Base-by-base conservation (phyloP, 1,139 yeast species). In the Yamadazyma triangularis region DNA sequence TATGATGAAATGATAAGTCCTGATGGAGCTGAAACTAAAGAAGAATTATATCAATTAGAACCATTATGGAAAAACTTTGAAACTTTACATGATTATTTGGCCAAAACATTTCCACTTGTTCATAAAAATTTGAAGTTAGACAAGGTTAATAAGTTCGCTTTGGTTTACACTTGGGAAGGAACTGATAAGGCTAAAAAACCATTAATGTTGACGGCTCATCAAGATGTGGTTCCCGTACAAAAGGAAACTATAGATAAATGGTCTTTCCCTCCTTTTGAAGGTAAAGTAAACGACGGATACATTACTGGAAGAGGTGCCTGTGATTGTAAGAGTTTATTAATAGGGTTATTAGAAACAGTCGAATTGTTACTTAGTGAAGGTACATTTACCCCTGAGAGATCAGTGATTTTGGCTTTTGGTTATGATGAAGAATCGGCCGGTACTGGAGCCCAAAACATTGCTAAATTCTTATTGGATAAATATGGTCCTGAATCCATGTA, bases 161-260 rank as follows among this genome's bases (percentile, higher is more conserved):
- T 64, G 30, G 54, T 63, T 3, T 60, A 51, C 33, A 63, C 69
- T 9, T 62, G 66, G 64, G 32, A 60, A 36, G 70, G 70, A 2
- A 30, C 51, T 2, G 36, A 48, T 22, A 24, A 35, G 3, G 24
- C 18, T 2, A 50, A 50, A 35, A 59, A 67, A 38, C 77, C 77
- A 4, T 32, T 70, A 2, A 37, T 70, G 34, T 53, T 70, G 32
- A 56, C 69, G 39, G 75, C 70, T 1, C 78, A 72, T 41, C 70
- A 64, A 44, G 77, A 70, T 39, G 73, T 68, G 11, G 75, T 69
- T 10, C 77, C 77, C 2, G 68, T 68, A n/a, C 66, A 63, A 31
- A 41, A 44, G 15, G 64, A 58, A 15, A 64, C 74, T 0, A 29
- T 62, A 4, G 42, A 51, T 22, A 52, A 62, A 35, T 70, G 77